Evolutionary conservation across 2,329 filamentous ascomycete species (phyloP).

Genomic region (Cladophialophora carrionii): DNA sequence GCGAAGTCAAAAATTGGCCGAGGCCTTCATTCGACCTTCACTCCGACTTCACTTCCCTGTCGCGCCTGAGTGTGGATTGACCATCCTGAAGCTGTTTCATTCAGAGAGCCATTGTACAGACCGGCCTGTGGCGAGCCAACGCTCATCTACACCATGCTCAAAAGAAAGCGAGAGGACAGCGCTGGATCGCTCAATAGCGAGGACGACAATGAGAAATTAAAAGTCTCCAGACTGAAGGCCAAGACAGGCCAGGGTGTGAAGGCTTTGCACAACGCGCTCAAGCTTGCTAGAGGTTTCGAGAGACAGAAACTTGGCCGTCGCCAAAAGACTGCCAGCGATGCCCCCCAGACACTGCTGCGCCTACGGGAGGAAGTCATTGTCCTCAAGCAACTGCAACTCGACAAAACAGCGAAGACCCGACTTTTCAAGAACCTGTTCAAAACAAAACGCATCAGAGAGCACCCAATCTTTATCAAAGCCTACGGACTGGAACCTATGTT

Average conservation of each 20-base stretch:
- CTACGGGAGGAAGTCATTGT: conserved; percentile 60
- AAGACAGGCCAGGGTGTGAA: conserved; percentile 57
- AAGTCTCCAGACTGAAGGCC: conserved; percentile 47
- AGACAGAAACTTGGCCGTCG: conserved; percentile 65
- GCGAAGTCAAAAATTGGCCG: not conserved
- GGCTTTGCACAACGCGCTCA: conserved; percentile 57
- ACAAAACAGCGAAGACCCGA: conserved; percentile 56
- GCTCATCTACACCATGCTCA: conserved; percentile 33
- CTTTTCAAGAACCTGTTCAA: conserved; percentile 61
- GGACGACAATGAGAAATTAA: conserved; percentile 42
- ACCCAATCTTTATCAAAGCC: conserved; percentile 52
- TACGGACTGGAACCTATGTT: conserved; percentile 44
- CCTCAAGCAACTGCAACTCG: conserved; percentile 60
- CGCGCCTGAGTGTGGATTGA: not conserved
- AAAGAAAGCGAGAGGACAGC: conserved; percentile 38
- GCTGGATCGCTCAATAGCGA: conserved; percentile 10
- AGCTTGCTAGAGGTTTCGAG: conserved; percentile 64
- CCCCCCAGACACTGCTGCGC: conserved; percentile 48
- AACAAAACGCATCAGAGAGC: conserved; percentile 60
- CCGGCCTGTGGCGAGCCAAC: not conserved
- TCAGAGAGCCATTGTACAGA: not conserved
- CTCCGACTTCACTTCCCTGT: not conserved
- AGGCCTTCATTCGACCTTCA: not conserved
- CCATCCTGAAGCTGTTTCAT: not conserved
- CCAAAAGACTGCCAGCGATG: conserved; percentile 58